These are phyloP conservation scores for Murraya paniculata DNA, from an alignment of 345 rosid species.

Conservation along the genomic window DNA sequence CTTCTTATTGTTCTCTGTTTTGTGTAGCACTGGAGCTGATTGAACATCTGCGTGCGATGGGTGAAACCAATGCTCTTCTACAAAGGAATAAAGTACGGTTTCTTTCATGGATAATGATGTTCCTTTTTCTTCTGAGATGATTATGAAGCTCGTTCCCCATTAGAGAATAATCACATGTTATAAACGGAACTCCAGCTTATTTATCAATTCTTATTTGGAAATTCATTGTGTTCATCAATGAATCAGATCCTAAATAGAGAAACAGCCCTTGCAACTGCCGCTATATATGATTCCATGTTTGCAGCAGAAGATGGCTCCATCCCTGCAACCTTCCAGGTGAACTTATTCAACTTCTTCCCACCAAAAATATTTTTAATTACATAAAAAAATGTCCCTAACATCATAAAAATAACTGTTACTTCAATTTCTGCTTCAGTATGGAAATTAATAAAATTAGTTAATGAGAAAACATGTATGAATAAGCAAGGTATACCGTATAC, in stretches of 20 bases:
- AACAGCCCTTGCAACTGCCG: constrained; percentile 91
- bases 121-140: neutral
- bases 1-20: neutral
- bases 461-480: too few species aligned
- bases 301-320: constrained; percentile 85
- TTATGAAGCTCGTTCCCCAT: neutral
- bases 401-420: too few species aligned
- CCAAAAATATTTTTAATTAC: neutral
- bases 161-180: neutral
- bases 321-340: constrained; percentile 96
- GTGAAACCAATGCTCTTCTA: constrained; percentile 94
- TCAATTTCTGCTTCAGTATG: too few species aligned
- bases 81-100: constrained; percentile 62
- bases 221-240: constrained; percentile 1
- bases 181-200: neutral
- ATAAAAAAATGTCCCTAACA: neutral
- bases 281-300: constrained; percentile 94
- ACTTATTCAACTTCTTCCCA: neutral
- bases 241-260: constrained; percentile 74
- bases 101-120: constrained; percentile 7
- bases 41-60: constrained; percentile 95
- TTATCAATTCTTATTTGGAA: neutral
- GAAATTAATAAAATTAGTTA: too few species aligned
- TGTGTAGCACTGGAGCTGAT: constrained; percentile 82
- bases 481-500: too few species aligned